Conservation (phyloP, 192 early-diverging fungal species). For the Linnemannia zychae region DNA sequence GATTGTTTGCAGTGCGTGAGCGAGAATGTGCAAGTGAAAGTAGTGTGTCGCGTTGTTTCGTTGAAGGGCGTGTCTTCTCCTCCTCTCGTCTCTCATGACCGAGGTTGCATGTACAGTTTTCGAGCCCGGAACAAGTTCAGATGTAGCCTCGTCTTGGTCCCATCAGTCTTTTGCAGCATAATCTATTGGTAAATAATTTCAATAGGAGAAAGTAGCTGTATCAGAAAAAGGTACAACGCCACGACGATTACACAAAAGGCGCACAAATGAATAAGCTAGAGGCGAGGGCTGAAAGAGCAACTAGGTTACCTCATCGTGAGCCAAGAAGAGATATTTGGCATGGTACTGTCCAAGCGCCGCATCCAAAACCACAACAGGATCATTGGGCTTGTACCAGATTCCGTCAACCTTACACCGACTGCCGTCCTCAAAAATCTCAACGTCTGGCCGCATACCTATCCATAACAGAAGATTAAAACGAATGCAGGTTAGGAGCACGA, state of each 20-base stretch:
- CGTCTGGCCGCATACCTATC: conserved; percentile 4
- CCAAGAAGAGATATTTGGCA: conserved; percentile 23
- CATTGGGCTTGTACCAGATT: conserved; percentile 31
- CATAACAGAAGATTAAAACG: not conserved
- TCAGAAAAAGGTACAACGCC: too few species aligned
- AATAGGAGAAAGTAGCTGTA: not conserved
- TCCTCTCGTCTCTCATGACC: not conserved
- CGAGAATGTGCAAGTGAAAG: too few species aligned
- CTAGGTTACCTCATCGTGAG: conserved; percentile 17
- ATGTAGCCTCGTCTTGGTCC: conserved; percentile 25
- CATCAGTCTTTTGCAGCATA: conserved; percentile 29
- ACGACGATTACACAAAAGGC: not conserved
- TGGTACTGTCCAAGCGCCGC: conserved; percentile 23
- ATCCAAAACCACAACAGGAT: conserved; percentile 19
- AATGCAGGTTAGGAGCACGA: too few species aligned
- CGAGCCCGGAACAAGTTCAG: conserved; percentile 17
- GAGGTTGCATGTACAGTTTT: conserved; percentile 34
- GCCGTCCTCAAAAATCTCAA: conserved; percentile 23
- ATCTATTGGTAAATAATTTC: conserved; percentile 1
- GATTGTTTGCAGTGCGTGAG: too few species aligned
- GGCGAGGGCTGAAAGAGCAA: too few species aligned
- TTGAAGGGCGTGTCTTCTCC: not conserved
- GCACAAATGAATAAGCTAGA: not conserved
- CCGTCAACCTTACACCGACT: conserved; percentile 15
- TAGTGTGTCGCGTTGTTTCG: not conserved